These are phyloP conservation scores for Platanthera zijinensis DNA, from an alignment of 106 monocot genomes.

Conservation along the genomic window DNA sequence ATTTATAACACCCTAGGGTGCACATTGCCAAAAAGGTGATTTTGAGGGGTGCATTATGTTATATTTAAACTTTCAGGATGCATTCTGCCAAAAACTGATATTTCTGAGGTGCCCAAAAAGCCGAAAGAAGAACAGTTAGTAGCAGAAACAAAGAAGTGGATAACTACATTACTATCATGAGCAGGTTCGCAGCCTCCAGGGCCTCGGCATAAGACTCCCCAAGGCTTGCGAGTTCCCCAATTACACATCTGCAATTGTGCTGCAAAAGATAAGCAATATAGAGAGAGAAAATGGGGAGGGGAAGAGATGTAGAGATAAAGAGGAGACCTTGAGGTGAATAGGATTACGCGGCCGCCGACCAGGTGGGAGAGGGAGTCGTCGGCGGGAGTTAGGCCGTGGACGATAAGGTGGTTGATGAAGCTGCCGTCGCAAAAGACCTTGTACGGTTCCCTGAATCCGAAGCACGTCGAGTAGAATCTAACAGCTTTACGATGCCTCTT, in stretches of 20 bases:
- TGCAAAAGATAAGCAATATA: neutral
- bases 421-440: slow-evolving; percentile 91
- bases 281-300: neutral
- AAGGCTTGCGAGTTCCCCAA: slow-evolving; percentile 62
- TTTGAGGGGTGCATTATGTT: too few species aligned
- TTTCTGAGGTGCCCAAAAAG: neutral
- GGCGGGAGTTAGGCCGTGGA: slow-evolving; percentile 52
- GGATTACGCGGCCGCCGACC: slow-evolving; percentile 40
- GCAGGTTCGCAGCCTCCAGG: slow-evolving; percentile 34
- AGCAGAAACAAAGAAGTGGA: neutral
- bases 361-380: slow-evolving; percentile 49
- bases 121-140: neutral
- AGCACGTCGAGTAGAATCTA: slow-evolving; percentile 72
- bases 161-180: slow-evolving; percentile 48
- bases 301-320: neutral
- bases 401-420: slow-evolving; percentile 82
- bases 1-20: too few species aligned
- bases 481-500: slow-evolving; percentile 73
- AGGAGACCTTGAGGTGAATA: slow-evolving; percentile 56
- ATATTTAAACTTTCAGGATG: too few species aligned
- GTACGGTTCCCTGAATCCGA: slow-evolving; percentile 91
- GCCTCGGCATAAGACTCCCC: slow-evolving; percentile 45
- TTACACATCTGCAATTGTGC: slow-evolving; percentile 30
- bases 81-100: too few species aligned
- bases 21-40: too few species aligned